A percentile compares a stretch with the other conserved stretches of the same genome.
Conservation (phyloP, 345 rosid species). For the Iberis pinnata region DNA sequence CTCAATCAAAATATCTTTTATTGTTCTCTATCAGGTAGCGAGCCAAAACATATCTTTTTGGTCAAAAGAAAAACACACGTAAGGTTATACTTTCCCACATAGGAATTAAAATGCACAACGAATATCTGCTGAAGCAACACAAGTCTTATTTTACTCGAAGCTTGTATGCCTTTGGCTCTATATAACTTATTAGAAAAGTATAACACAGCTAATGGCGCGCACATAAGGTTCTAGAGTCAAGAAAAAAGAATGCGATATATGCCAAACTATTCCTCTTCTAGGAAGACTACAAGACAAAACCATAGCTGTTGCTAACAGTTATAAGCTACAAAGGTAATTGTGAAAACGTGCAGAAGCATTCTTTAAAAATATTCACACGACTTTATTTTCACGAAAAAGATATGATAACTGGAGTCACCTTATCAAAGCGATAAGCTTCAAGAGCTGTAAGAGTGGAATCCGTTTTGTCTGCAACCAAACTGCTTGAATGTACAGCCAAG, state of each 20-base stretch:
- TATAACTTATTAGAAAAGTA: not conserved
- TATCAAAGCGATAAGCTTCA: slow-evolving; percentile 89
- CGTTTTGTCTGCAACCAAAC: slow-evolving; percentile 55
- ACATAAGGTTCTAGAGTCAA: not conserved
- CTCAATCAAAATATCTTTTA: not conserved
- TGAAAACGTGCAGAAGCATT: not conserved
- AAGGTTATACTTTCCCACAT: not conserved
- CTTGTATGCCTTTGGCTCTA: not conserved
- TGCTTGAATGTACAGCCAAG: slow-evolving; percentile 70
- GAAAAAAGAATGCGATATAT: not conserved
- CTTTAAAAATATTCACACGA: slow-evolving; percentile 4
- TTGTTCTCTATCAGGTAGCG: not conserved
- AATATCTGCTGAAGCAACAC: no score
- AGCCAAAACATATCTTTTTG: no score
- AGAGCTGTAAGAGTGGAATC: slow-evolving; percentile 59
- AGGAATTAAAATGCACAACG: not conserved
- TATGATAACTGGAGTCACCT: slow-evolving; percentile 39
- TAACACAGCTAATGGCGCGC: not conserved
- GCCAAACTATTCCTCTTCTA: slow-evolving; percentile 4
- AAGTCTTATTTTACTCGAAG: not conserved
- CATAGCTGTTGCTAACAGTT: not conserved
- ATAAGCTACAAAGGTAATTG: slow-evolving; percentile 3
- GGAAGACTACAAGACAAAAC: not conserved
- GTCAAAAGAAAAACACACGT: not conserved
- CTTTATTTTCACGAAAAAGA: not conserved